A percentile compares a stretch with the other conserved stretches of the same genome.
These are phyloP conservation scores for Udeniomyces megalosporus DNA, from an alignment of 768 basidiomycete species.

Conservation along the genomic window DNA sequence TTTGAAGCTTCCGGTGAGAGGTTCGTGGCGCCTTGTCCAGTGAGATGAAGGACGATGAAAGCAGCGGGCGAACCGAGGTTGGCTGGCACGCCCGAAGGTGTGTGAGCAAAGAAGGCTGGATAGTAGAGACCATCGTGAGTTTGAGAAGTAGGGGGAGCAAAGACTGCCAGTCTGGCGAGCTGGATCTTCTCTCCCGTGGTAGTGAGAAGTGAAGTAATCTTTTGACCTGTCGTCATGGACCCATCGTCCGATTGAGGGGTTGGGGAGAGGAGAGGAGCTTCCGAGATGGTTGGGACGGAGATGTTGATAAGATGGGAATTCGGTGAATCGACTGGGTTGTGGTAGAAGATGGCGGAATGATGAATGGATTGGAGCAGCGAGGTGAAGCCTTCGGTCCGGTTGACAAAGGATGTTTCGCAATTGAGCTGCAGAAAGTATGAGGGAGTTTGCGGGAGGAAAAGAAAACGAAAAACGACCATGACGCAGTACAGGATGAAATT, in stretches of 20 bases:
- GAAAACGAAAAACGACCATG: neutral
- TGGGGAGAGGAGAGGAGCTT: slow-evolving; percentile 13
- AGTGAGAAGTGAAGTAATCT: slow-evolving; percentile 16
- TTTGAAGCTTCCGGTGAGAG: neutral
- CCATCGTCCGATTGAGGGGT: neutral
- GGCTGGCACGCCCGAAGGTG: slow-evolving; percentile 1
- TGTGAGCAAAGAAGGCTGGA: slow-evolving; percentile 13
- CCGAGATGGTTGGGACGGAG: slow-evolving; percentile 14
- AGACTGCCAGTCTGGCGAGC: slow-evolving; percentile 27
- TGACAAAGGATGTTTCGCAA: slow-evolving; percentile 23
- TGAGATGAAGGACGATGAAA: slow-evolving; percentile 13
- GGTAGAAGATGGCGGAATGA: slow-evolving; percentile 18
- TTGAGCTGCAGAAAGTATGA: slow-evolving; percentile 36
- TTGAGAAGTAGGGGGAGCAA: slow-evolving; percentile 25
- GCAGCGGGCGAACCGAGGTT: slow-evolving; percentile 6
- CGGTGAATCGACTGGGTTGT: slow-evolving; percentile 20
- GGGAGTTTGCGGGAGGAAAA: neutral
- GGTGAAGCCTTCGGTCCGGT: slow-evolving; percentile 11
- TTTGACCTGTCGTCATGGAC: neutral
- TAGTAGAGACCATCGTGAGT: slow-evolving; percentile 14
- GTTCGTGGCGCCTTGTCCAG: neutral
- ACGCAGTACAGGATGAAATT: too few species aligned
- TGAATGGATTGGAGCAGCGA: slow-evolving; percentile 8
- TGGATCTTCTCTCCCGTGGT: slow-evolving; percentile 30
- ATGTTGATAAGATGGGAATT: slow-evolving; percentile 3